Evolutionary conservation across 2,329 filamentous ascomycete species (phyloP), one percentile per base, ranked within the genome.

Genomic region (Trichoderma sp.): DNA sequence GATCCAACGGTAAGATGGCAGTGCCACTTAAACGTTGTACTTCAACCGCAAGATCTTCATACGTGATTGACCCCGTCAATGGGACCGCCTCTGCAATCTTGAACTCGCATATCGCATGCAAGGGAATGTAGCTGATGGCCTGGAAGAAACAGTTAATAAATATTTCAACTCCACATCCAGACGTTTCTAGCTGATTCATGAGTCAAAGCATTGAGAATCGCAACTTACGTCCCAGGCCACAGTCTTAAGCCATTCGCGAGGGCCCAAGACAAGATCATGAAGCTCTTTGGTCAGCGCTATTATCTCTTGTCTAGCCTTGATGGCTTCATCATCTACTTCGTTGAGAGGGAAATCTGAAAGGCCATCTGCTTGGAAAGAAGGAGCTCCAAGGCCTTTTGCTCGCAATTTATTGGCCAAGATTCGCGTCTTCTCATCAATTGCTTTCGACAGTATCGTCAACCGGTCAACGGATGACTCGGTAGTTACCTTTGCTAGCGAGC

Each of bases 31-130:
- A 14, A 24, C 56, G 76, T 3, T 84, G 70, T 7, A 79, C 73
- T 39, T 75, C 73, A 14, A 67, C 67, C 1, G 76, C 72, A 2
- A 80, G 73, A 8, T 78, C 77, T 9, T 73, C 71, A 63, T 78
- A 80, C 1, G 78, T 76, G 24, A 80, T 80, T n/a, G 65, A 72
- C 5, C 76, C 77, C 0, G 73, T 47, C 6, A 73, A 63, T 14
- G 80, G 79, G 3, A 81, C 79, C 1, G 77, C 77, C 34, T 80
- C 72, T 9, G 78, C 75, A n/a, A 81, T 73, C 32, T 75, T 76
- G 74, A 80, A 79, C 30, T 79, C 76, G 72, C 76, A 78, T 6
- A 81, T 76, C 6, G 78, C 78, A 28, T 80, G 78, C 2, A 80
- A 74, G 8, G 79, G 75, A 43, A 80, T 73, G 63, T 75, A 76